Evolutionary conservation across 495 filamentous ascomycete genomes (phyloP).

Genomic region (Aspergillus taichungensis): DNA sequence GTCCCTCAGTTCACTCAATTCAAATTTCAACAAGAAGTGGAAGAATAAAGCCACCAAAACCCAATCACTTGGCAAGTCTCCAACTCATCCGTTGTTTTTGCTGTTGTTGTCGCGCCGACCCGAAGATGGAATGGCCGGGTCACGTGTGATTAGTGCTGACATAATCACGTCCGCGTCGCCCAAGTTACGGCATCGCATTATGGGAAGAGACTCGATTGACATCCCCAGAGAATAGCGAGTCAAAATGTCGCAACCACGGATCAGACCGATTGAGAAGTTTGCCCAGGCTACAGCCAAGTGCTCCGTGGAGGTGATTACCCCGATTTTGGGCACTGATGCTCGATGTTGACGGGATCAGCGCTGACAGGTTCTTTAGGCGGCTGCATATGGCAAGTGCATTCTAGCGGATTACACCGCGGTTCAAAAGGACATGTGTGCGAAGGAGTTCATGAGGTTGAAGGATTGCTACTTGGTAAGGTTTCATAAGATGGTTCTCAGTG

Average conservation of each 20-base stretch:
- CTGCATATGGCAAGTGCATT: slow-evolving; percentile 87
- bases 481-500: not conserved
- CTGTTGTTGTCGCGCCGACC: slow-evolving; percentile 10
- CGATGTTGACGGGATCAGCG: not conserved
- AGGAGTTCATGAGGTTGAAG: slow-evolving; percentile 79
- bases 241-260: slow-evolving; percentile 13
- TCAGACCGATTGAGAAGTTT: slow-evolving; percentile 79
- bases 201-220: no score
- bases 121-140: slow-evolving; percentile 7
- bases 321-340: not conserved
- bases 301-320: slow-evolving; percentile 56
- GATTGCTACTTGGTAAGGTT: slow-evolving; percentile 74
- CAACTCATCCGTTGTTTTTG: slow-evolving; percentile 1
- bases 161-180: slow-evolving; percentile 4
- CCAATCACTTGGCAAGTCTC: not conserved
- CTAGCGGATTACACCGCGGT: slow-evolving; percentile 84
- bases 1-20: slow-evolving; percentile 14
- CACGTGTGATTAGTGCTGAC: slow-evolving; percentile 5
- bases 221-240: not conserved
- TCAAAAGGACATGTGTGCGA: slow-evolving; percentile 81
- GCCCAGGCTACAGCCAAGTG: slow-evolving; percentile 77
- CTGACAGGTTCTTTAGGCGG: slow-evolving; percentile 46
- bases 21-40: slow-evolving; percentile 3
- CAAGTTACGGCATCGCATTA: slow-evolving; percentile 3
- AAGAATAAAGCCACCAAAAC: not conserved